A percentile compares a stretch with the other conserved stretches of the same genome.
Conservation (phyloP, 106 monocot genomes). For the Phalaenopsis aphrodite region DNA sequence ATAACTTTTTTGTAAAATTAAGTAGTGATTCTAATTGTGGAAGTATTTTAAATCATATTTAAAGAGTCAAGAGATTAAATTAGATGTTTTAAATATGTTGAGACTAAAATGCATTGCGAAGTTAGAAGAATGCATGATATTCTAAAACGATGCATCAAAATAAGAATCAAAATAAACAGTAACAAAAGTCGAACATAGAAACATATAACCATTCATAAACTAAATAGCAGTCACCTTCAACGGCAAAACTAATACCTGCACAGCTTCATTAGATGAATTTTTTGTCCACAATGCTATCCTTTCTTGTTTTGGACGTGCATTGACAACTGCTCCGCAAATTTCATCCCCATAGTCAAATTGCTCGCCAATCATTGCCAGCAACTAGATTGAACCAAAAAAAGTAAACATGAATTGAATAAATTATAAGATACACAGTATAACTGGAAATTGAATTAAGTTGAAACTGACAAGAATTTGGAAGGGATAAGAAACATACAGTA, state of each 20-base stretch:
- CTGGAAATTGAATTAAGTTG: neutral
- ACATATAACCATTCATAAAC: neutral
- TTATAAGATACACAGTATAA: neutral
- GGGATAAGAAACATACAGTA: conserved; percentile 39
- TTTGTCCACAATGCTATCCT: conserved; percentile 89
- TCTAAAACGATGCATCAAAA: neutral
- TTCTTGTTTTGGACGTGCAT: conserved; percentile 66
- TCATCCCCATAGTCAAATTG: conserved; percentile 92
- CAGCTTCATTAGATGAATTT: conserved; percentile 72
- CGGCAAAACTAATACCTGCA: conserved; percentile 50
- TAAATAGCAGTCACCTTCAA: neutral
- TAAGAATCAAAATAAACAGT: neutral
- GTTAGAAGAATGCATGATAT: neutral
- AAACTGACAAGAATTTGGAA: neutral
- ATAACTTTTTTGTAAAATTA: no score
- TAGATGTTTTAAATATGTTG: no score
- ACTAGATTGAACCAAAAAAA: conserved; percentile 23
- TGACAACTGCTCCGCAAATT: conserved; percentile 93
- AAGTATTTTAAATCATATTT: no score
- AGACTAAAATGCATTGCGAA: no score
- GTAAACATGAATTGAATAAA: neutral
- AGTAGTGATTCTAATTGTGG: no score
- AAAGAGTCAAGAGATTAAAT: no score
- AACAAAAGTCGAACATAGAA: neutral
- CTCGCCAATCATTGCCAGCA: conserved; percentile 89